Base-by-base conservation (phyloP, 75 land plant genomes). In the Pinus tabuliformis region DNA sequence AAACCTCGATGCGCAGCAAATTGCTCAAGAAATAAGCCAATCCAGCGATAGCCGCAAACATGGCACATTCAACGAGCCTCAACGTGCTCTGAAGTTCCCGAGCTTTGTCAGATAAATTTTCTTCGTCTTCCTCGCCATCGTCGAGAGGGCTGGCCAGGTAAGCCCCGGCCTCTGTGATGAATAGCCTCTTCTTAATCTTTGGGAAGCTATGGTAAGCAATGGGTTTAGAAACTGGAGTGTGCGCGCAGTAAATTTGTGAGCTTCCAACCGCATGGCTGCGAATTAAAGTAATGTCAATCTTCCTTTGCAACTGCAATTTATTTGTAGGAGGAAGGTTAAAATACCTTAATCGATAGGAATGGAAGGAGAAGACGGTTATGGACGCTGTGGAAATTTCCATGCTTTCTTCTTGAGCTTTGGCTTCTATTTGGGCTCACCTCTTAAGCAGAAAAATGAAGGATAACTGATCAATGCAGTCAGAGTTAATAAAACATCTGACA, bases 1-100 rank as follows among this genome's bases (percentile, higher is more conserved):
- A 26, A 30, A 95, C 96, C 96, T 95, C 99, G 70, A 96, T 76
- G 1, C 92, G 85, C 36, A 93, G 92, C 49, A 91, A 86, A 77
- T 86, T 96, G 87, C 99, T 93, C 28, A 96, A 78, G 65, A 93
- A 89, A 59, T 87, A 96, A 5, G 91, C 90, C 73, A 96, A 80
- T 4, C 97, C 99, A 56, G 88, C 81, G 39, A 95, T 85, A 45
- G 99, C 93, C 17, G 99, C 91, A 65, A 96, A 82, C 99, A 96
- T 96, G 13, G 99, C 86, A 74, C 92, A 91, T 86, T 96, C 99
- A 45, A 96, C 99, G 73, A 96, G 80, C 70, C 92, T 77, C 80
- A 85, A 58, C 17, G 99, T 96, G 21, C 79, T 88, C 76, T 75
- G 82, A 36, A 85, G 80, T 39, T 81, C 90, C 22, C 52, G 86